These are phyloP conservation scores for Drechslerella stenobrocha DNA, from an alignment of 2,329 filamentous ascomycete genomes.

Conservation along the genomic window DNA sequence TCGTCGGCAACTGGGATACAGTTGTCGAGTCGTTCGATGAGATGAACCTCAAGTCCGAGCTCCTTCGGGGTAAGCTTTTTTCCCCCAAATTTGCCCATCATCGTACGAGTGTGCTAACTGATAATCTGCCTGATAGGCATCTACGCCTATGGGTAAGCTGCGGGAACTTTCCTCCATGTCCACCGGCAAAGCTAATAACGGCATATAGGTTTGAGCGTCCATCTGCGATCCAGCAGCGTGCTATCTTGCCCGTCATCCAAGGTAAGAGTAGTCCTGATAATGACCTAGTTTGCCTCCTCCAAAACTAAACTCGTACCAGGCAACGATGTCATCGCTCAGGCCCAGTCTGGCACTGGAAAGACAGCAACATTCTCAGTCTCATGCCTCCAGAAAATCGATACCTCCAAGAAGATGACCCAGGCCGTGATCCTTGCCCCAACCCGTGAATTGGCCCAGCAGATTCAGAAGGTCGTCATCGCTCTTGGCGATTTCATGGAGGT, in stretches of 20 bases:
- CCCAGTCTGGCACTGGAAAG: constrained; percentile 99
- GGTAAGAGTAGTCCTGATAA: constrained; percentile 63
- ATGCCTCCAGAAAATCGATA: constrained; percentile 97
- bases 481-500: constrained; percentile 99
- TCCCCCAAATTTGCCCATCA: constrained; percentile 1
- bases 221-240: constrained; percentile 99
- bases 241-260: constrained; percentile 99
- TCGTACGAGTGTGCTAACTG: background rate
- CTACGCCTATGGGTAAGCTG: constrained; percentile 87
- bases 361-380: constrained; percentile 99
- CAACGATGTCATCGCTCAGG: constrained; percentile 99
- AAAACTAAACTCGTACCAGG: constrained; percentile 59
- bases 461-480: constrained; percentile 98
- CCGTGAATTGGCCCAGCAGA: constrained; percentile 97
- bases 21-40: constrained; percentile 98
- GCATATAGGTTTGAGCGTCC: constrained; percentile 84
- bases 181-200: constrained; percentile 32
- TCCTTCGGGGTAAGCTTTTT: constrained; percentile 76
- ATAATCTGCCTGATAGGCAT: constrained; percentile 64
- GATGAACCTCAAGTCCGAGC: constrained; percentile 95
- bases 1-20: constrained; percentile 99
- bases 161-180: no score
- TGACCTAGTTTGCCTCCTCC: constrained; percentile 17
- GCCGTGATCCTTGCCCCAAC: constrained; percentile 96
- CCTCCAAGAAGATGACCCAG: constrained; percentile 93